Evolutionary conservation across 495 filamentous ascomycete genomes (phyloP), one percentile per base, ranked within the genome.

Genomic region (Aspergillus avenaceus): DNA sequence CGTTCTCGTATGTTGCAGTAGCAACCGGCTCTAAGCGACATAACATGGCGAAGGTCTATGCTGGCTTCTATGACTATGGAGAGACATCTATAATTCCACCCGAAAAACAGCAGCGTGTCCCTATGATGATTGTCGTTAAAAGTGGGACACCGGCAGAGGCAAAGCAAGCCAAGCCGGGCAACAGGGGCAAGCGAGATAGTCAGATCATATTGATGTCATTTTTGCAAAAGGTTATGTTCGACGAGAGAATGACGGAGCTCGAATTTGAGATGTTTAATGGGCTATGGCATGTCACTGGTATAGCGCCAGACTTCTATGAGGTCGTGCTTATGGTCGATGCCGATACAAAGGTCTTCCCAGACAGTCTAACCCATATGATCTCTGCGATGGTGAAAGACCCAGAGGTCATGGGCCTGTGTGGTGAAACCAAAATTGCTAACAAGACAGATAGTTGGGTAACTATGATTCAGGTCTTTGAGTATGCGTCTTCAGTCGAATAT

Each of bases 181-280:
- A 99, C 66, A 83, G 95, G 58, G 95, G 95, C 60, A 99, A 99
- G 74, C 86, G 95, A 64, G 95, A 99, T 77, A 91, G 87, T 71
- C 95, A 99, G 69, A 97, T 99, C 63, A 92, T 99, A 58, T 71
- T 99, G 41, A 99, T 99, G 95, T 95, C 90, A 16, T 99, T 99
- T 79, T 73, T 99, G 58, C 95, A 99, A 67, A 99, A 99, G 71
- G 93, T 99, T 54, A 99, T 99, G 95, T 99, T 99, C 63, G 95
- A 99, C 64, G 95, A 99, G 68, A 87, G 95, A 29, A 99, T 99
- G 95, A 97, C 95, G 4, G 91, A 99, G 63, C 82, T 99, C n/a
- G 95, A 99, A 63, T 99, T 91, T 57, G 95, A 99, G 62, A 97
- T 99, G 87, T 97, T 97, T 74, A 99, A 97, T 60, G 95, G 93